Base-by-base conservation (phyloP, 805 yeast species). In the Starmerella floris region DNA sequence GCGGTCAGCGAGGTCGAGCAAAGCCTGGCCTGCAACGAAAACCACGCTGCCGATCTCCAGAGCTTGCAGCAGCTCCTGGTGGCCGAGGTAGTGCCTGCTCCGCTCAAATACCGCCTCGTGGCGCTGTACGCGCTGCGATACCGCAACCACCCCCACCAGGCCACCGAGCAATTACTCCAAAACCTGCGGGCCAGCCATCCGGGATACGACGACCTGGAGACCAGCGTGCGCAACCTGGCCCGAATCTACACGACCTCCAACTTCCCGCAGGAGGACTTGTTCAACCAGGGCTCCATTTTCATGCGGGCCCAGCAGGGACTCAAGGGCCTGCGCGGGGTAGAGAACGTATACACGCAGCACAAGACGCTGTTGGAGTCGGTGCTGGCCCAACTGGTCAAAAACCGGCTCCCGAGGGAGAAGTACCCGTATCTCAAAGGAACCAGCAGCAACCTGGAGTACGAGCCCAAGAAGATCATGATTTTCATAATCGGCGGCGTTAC, bases 1-100 rank as follows among this genome's bases (percentile, higher is more conserved):
- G 83, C 79, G 45, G 72, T 85, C 2, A 80, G 94, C 49, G 96
- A 88, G 61, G 65, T 87, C 35, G 95, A 91, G 61, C 99, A 91
- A 61, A 73, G 78, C 33, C 66, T 91, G 45, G 77, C 84, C 1
- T 76, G 87, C 46, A 74, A 68, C 44, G 77, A 73, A 38, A 69
- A 69, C 37, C 80, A 76, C 51, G 62, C 67, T 33, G 55, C 60
- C 0, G 85, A 85, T 53, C 67, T 74, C 23, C 61, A 67, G 35
- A 74, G 71, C 35, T 56, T 88, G 44, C 69, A 74, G 45, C 67
- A 67, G 32, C 49, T 82, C n/a, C 52, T 88, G n/a, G 26, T 22
- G 20, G 23, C 32, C 11, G 25, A 23, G 5, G 50, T 56, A 5
- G 55, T 58, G 13, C 62, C 56, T 16, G 51, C 59, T n/a, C 57